Conservation (phyloP, 352 stramenopile genomes). For the Pilasporangium apinafurcum region DNA sequence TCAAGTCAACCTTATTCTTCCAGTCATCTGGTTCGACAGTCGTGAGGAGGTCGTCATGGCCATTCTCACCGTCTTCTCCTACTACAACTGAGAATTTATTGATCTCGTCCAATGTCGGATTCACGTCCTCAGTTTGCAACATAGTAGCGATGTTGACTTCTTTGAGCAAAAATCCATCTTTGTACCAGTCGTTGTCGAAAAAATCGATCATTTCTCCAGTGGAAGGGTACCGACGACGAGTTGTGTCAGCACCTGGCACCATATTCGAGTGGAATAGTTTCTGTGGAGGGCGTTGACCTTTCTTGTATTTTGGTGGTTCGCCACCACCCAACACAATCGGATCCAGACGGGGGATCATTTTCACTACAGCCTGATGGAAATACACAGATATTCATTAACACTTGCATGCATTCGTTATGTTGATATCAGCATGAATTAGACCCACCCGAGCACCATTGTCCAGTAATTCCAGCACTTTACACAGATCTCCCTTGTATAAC, state of each 20-base stretch:
- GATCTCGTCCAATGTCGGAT: conserved; percentile 83
- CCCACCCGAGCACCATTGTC: conserved; percentile 74
- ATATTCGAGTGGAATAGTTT: conserved; percentile 79
- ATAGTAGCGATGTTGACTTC: conserved; percentile 86
- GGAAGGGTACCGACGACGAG: conserved; percentile 58
- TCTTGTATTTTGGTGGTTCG: conserved; percentile 86
- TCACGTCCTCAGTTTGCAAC: conserved; percentile 80
- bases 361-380: conserved; percentile 57
- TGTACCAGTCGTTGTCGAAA: conserved; percentile 87
- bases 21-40: conserved; percentile 79
- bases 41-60: conserved; percentile 53
- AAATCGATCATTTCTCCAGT: conserved; percentile 85
- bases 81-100: conserved; percentile 76
- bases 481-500: conserved; percentile 84
- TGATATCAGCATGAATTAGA: not conserved
- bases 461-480: conserved; percentile 84
- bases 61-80: conserved; percentile 63
- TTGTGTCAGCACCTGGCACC: conserved; percentile 53
- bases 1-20: conserved; percentile 88
- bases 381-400: not conserved
- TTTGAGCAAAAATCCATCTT: conserved; percentile 84
- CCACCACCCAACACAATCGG: conserved; percentile 65
- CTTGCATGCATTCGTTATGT: not conserved
- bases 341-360: conserved; percentile 81
- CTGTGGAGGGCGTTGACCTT: conserved; percentile 78